Evolutionary conservation across 495 filamentous ascomycete species (phyloP).

Genomic region (Saxophila tyrrhenica): DNA sequence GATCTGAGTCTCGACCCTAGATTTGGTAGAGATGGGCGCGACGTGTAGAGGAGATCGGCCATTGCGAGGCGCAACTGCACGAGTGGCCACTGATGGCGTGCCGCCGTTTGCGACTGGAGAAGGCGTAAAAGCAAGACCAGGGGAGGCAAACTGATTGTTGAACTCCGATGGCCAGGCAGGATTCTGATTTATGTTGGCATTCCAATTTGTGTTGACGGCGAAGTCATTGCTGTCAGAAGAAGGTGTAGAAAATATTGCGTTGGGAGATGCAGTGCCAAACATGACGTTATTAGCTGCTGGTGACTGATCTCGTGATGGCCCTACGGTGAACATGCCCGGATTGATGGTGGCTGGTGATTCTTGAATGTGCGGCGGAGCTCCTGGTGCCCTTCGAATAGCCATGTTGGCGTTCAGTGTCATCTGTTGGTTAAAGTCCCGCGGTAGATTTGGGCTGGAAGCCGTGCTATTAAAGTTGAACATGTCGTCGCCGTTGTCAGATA

Average conservation of each 20-base stretch:
- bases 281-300: constrained; percentile 8
- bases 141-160: constrained; percentile 13
- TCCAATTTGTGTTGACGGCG: constrained; percentile 4
- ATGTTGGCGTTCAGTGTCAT: constrained; percentile 27
- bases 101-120: constrained; percentile 13
- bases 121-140: constrained; percentile 15
- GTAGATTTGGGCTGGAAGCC: constrained; percentile 48
- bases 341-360: constrained; percentile 17
- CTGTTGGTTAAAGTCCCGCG: constrained; percentile 3
- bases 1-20: constrained; percentile 91
- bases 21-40: constrained; percentile 63
- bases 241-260: constrained; percentile 16
- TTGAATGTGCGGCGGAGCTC: constrained; percentile 1
- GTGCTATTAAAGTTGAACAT: constrained; percentile 68
- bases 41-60: constrained; percentile 32
- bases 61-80: constrained; percentile 26
- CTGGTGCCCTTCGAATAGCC: background rate
- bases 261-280: constrained; percentile 12
- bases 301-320: constrained; percentile 8
- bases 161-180: constrained; percentile 13
- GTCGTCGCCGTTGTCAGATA: constrained; percentile 46
- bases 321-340: constrained; percentile 13
- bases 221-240: constrained; percentile 19
- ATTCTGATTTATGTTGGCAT: constrained; percentile 3
- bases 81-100: background rate